Percentiles rank a stretch among this genome's conserved stretches.
phyloP scores from a whole-genome alignment of 1,139 yeast species.

The Saccharomyces hybrid region DNA sequence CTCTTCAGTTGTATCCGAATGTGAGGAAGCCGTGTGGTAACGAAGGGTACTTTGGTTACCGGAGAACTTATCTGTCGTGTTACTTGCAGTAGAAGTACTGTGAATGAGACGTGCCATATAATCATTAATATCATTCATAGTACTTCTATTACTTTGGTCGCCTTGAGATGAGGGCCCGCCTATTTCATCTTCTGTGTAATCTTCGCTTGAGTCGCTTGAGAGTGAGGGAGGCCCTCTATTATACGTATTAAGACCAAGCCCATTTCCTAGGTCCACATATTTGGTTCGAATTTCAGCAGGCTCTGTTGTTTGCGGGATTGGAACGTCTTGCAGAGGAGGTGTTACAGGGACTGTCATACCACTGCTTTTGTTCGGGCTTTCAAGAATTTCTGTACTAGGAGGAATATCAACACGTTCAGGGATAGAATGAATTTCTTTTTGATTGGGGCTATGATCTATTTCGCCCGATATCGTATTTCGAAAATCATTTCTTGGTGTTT shows the following conservation, averaged over 20 bases:
- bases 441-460: neutral
- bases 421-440: neutral
- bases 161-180: conserved; percentile 9
- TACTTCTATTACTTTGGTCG: conserved; percentile 8
- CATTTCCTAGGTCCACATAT: conserved; percentile 30
- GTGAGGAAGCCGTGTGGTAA: neutral
- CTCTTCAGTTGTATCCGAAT: neutral
- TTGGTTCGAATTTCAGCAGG: conserved; percentile 2
- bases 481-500: conserved; percentile 3
- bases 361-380: neutral
- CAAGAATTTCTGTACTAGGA: neutral
- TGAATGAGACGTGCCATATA: conserved; percentile 25
- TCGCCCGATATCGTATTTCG: neutral
- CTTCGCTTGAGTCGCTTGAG: conserved; percentile 22
- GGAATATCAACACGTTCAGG: neutral
- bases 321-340: neutral
- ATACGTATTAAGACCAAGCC: conserved; percentile 26
- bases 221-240: conserved; percentile 30
- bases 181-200: conserved; percentile 8
- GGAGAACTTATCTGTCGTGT: neutral
- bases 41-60: neutral
- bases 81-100: conserved; percentile 9
- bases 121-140: conserved; percentile 19
- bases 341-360: neutral
- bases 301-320: neutral